A percentile compares a stretch with the other conserved stretches of the same genome.
Conservation (phyloP, 257 asterid genomes). For the Knoxia roxburghii region DNA sequence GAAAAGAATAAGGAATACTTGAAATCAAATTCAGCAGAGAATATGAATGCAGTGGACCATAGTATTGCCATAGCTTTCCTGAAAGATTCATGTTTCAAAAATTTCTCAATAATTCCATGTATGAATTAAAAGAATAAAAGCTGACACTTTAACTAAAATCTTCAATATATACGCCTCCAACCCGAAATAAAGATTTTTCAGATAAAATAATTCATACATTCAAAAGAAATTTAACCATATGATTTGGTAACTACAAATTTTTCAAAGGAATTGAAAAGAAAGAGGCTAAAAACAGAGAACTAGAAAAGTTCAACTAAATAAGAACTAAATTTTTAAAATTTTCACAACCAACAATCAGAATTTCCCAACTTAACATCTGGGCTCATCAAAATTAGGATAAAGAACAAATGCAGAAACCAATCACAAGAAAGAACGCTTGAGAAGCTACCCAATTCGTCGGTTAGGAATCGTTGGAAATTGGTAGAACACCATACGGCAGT, state of each 20-base stretch:
- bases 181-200: neutral
- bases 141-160: neutral
- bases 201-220: neutral
- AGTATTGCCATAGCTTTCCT: neutral
- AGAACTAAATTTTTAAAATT: neutral
- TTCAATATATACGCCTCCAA: neutral
- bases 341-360: neutral
- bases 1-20: neutral
- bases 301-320: neutral
- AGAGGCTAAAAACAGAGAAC: neutral
- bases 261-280: neutral
- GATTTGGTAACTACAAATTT: neutral
- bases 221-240: neutral
- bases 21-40: neutral
- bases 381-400: neutral
- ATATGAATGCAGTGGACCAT: neutral
- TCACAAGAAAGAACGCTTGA: neutral
- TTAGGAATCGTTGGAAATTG: neutral
- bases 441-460: neutral
- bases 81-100: neutral
- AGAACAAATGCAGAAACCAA: neutral
- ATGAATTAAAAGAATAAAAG: neutral
- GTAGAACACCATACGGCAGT: neutral
- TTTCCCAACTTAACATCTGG: neutral
- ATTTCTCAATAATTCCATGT: neutral